These are phyloP conservation scores for Neonectria sp. DNA, from an alignment of 2,329 filamentous ascomycete genomes.

Conservation along the genomic window DNA sequence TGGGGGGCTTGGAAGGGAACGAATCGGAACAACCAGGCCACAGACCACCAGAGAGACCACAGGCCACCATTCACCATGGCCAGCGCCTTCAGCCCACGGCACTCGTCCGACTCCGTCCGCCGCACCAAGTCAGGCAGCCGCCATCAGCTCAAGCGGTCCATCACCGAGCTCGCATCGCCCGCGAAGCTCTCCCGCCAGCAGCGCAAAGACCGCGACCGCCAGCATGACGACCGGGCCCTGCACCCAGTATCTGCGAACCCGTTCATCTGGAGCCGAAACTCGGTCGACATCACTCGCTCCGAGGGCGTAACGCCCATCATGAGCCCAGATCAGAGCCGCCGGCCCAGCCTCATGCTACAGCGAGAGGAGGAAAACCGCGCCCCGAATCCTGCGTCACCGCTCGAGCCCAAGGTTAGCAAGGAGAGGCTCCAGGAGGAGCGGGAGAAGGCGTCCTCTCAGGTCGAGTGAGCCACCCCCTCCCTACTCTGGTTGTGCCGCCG, in stretches of 20 bases:
- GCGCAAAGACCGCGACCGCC: constrained; percentile 46
- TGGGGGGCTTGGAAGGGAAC: constrained; percentile 13
- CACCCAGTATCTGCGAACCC: constrained; percentile 45
- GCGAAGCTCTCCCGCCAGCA: constrained; percentile 57
- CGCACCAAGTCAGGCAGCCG: constrained; percentile 52
- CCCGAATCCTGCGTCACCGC: constrained; percentile 25
- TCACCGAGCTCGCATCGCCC: constrained; percentile 68
- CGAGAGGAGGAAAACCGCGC: constrained; percentile 47
- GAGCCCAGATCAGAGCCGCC: constrained; percentile 61
- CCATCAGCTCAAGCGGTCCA: constrained; percentile 70
- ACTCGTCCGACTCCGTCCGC: constrained; percentile 44
- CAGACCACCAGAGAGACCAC: constrained; percentile 7
- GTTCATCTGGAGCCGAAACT: constrained; percentile 54
- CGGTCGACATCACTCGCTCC: constrained; percentile 62
- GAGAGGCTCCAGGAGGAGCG: constrained; percentile 58
- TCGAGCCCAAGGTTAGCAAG: constrained; percentile 47
- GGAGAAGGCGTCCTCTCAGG: constrained; percentile 47
- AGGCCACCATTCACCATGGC: constrained; percentile 35
- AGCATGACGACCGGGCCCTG: constrained; percentile 49
- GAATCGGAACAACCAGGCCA: constrained; percentile 21
- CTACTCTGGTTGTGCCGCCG: neutral
- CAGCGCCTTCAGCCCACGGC: constrained; percentile 42
- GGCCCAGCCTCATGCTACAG: constrained; percentile 57
- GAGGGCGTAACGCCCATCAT: constrained; percentile 61
- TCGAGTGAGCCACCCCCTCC: constrained; percentile 48